Evolutionary conservation across 805 yeast genomes (phyloP), one percentile per base, ranked within the genome.

Genomic region (Ogataea allantospora): DNA sequence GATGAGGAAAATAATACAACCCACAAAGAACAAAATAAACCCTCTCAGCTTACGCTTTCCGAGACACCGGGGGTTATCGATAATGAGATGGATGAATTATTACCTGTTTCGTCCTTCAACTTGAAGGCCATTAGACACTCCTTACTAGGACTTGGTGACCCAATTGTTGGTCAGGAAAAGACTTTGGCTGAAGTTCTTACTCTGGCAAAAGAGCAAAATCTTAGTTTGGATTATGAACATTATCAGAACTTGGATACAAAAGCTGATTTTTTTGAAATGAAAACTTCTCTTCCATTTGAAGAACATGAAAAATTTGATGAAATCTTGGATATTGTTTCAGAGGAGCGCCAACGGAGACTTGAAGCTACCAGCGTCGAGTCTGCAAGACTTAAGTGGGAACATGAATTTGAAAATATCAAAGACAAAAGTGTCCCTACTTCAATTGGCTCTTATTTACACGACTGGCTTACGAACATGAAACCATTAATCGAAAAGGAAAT

Each of bases 321-420:
- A 13, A 73, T 80, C 0, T 62, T 93, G 32, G 89, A 88, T 46
- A 60, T 69, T 2, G 76, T 83, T 48, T 89, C 93, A 49, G 76
- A 75, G 39, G 77, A 76, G 17, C 77, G 99, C 57, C 96, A 93
- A 59, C 67, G 75, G 30, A 73, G 73, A 20, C 58, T 93, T 21
- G 99, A 93, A 61, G 67, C 77, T 13, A 73, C 83, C 42, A 91
- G 95, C 3, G 68, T 85, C 1, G 89, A 84, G 46, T 89, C 91
- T 1, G 95, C 98, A 0, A 78, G 76, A 46, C 87, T 82, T 53
- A 83, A 85, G 58, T 91, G 99, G 99, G 81, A 78, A 57, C 81
- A 80, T 49, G 89, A 81, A 46, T 83, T 76, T 50, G 95, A 87
- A 51, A 53, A 46, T 21, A 36, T 58, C 17, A 60, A 57, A 40